Conservation (phyloP, 2,329 filamentous ascomycete species). For the Aspergillus japonicus region DNA sequence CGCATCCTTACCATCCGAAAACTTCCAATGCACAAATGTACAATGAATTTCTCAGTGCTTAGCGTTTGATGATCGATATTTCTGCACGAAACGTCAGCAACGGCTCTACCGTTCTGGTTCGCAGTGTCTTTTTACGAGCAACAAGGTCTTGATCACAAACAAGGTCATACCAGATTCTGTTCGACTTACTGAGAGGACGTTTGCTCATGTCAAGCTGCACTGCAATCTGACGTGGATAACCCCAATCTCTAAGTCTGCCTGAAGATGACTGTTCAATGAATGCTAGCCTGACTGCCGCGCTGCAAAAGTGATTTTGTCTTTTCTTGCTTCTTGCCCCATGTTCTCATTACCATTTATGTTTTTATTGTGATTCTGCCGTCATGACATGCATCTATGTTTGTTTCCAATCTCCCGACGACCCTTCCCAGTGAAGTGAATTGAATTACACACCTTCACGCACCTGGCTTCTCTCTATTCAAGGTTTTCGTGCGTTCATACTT, state of each 20-base stretch:
- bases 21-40: constrained; percentile 75
- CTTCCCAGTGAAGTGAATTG: constrained; percentile 25
- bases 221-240: constrained; percentile 53
- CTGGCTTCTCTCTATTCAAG: constrained; percentile 7
- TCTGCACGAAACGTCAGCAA: constrained; percentile 49
- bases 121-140: constrained; percentile 57
- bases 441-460: constrained; percentile 20
- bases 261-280: constrained; percentile 55
- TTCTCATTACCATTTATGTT: constrained; percentile 15
- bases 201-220: constrained; percentile 37
- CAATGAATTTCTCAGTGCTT: constrained; percentile 66
- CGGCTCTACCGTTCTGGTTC: constrained; percentile 66
- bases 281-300: constrained; percentile 50
- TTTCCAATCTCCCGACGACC: constrained; percentile 23
- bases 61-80: constrained; percentile 68
- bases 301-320: constrained; percentile 44
- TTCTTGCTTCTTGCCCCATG: constrained; percentile 10
- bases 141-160: constrained; percentile 49
- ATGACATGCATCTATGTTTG: constrained; percentile 25
- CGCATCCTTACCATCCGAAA: constrained; percentile 68
- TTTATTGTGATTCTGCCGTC: constrained; percentile 16
- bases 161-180: constrained; percentile 57
- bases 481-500: constrained; percentile 14
- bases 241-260: constrained; percentile 55
- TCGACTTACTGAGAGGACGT: constrained; percentile 48